Evolutionary conservation across 129 eudicot genomes (phyloP).

Genomic region (Artemisia tridentata): DNA sequence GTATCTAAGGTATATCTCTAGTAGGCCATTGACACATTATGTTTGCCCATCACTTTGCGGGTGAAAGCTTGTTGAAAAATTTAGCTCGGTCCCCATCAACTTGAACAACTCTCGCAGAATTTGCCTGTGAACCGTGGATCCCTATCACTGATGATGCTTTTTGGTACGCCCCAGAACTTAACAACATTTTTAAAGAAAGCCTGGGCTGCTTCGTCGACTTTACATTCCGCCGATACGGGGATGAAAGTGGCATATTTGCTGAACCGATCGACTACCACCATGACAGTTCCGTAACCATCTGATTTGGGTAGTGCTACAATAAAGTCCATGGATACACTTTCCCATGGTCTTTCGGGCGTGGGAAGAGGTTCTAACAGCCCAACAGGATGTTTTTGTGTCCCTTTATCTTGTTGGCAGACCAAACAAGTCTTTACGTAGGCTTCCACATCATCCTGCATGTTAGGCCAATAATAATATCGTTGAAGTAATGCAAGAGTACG

Average conservation of each 20-base stretch:
- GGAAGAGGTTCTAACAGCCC: not conserved
- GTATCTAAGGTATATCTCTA: not conserved
- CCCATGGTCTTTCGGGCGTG: not conserved
- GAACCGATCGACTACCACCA: not conserved
- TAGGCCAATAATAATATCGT: not conserved
- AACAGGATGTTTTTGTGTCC: not conserved
- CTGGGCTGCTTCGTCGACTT: not conserved
- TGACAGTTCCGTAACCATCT: not conserved
- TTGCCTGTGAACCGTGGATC: too few relatives aligned
- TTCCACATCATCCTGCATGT: not conserved
- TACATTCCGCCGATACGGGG: not conserved
- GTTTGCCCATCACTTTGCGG: too few relatives aligned
- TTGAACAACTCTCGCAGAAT: too few relatives aligned
- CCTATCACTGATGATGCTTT: not conserved
- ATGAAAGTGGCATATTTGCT: not conserved
- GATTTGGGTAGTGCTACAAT: not conserved
- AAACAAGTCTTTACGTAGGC: not conserved
- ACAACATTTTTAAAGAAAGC: not conserved
- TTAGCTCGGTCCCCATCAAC: too few relatives aligned
- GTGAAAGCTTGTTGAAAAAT: too few relatives aligned
- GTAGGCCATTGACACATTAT: too few relatives aligned
- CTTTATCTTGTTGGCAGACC: not conserved
- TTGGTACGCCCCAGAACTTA: not conserved
- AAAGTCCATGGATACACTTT: not conserved
- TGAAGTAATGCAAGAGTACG: not conserved